Evolutionary conservation across 345 rosid genomes (phyloP).

Genomic region (Salix arbutifolia): DNA sequence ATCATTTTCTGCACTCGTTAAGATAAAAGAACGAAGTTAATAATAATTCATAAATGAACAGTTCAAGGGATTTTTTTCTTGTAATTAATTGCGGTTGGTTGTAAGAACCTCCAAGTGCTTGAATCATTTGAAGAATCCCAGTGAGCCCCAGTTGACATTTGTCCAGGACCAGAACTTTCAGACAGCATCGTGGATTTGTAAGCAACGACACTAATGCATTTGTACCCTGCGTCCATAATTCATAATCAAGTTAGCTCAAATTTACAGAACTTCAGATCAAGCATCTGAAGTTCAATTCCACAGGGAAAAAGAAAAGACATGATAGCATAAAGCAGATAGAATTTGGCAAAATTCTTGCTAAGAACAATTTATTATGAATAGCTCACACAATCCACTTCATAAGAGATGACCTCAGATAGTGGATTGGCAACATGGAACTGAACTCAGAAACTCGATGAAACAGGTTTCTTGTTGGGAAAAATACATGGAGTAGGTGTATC

Average conservation of each 20-base stretch:
- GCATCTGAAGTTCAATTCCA: not conserved
- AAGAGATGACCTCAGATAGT: not conserved
- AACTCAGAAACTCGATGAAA: too few species aligned
- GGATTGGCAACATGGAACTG: too few species aligned
- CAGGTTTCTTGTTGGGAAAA: too few species aligned
- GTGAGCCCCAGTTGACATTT: slow-evolving; percentile 72
- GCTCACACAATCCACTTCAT: too few species aligned
- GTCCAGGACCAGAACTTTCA: slow-evolving; percentile 56
- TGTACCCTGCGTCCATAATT: slow-evolving; percentile 51
- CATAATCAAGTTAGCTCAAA: slow-evolving; percentile 12
- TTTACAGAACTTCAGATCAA: not conserved
- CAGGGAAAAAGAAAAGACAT: not conserved
- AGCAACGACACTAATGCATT: slow-evolving; percentile 58
- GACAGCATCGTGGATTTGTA: slow-evolving; percentile 49
- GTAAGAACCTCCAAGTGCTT: slow-evolving; percentile 64
- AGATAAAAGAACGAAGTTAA: slow-evolving; percentile 1
- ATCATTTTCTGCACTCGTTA: slow-evolving; percentile 47
- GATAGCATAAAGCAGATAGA: not conserved
- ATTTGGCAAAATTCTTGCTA: not conserved
- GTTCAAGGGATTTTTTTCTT: not conserved
- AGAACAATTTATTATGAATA: not conserved
- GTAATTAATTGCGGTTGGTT: not conserved
- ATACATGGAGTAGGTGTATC: too few species aligned
- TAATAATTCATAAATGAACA: not conserved
- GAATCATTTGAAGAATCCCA: slow-evolving; percentile 60